Conservation (phyloP, 352 stramenopile genomes). For the Lagenidium giganteum region DNA sequence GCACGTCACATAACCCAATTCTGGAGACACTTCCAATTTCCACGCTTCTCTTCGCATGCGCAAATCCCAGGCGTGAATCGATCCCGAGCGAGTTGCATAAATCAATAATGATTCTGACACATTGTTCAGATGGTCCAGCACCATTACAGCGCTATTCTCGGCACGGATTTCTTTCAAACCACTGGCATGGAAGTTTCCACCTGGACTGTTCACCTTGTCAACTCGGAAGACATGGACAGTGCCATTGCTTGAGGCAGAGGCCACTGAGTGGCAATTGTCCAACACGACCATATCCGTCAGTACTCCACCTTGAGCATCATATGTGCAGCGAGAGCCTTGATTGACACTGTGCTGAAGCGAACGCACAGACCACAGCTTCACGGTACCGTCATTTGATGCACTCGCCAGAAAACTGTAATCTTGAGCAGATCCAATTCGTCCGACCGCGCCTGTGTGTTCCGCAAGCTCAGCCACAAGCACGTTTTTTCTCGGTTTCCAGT, state of each 20-base stretch:
- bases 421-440: conserved; percentile 86
- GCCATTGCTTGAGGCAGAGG: conserved; percentile 77
- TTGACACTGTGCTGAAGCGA: conserved; percentile 90
- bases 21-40: conserved; percentile 81
- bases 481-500: conserved; percentile 68
- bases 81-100: conserved; percentile 88
- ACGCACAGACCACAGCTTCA: conserved; percentile 91
- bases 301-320: conserved; percentile 84
- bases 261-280: conserved; percentile 93
- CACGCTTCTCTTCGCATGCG: conserved; percentile 87
- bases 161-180: conserved; percentile 64
- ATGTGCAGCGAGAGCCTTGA: conserved; percentile 87
- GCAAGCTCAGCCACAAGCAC: conserved; percentile 67
- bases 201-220: conserved; percentile 74
- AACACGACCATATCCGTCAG: conserved; percentile 91
- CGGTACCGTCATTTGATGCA: conserved; percentile 90
- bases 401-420: conserved; percentile 94
- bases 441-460: conserved; percentile 90
- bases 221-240: conserved; percentile 94
- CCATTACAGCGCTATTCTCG: conserved; percentile 84
- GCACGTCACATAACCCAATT: conserved; percentile 94
- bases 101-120: conserved; percentile 88
- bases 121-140: conserved; percentile 94
- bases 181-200: conserved; percentile 47
- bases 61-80: conserved; percentile 86